Conservation (phyloP, 1,284 basidiomycete genomes). For the Papiliotrema nemorosa region DNA sequence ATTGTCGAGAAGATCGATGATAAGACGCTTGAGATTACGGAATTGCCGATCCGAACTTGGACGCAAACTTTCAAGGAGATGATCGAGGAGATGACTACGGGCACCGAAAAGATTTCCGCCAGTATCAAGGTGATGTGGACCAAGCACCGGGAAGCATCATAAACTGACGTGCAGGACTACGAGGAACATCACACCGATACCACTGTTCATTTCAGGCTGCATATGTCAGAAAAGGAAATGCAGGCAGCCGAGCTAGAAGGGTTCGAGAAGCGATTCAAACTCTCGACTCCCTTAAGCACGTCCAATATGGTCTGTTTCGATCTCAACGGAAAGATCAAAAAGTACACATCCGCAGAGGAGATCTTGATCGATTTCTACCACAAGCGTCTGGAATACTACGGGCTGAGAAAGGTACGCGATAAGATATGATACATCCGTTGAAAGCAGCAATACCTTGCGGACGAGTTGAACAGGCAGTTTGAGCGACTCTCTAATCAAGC, state of each 20-base stretch:
- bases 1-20: slow-evolving; percentile 73
- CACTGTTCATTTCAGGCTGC: slow-evolving; percentile 85
- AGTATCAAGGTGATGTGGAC: slow-evolving; percentile 52
- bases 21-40: slow-evolving; percentile 88
- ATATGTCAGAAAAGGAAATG: slow-evolving; percentile 75
- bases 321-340: slow-evolving; percentile 92
- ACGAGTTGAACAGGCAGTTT: slow-evolving; percentile 75
- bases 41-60: slow-evolving; percentile 94
- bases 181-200: slow-evolving; percentile 93
- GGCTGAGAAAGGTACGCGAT: slow-evolving; percentile 77
- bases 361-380: slow-evolving; percentile 94
- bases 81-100: slow-evolving; percentile 64
- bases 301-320: slow-evolving; percentile 99
- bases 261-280: slow-evolving; percentile 85
- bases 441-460: slow-evolving; percentile 73
- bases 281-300: slow-evolving; percentile 76
- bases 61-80: slow-evolving; percentile 89
- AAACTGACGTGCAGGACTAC: slow-evolving; percentile 64
- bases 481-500: slow-evolving; percentile 93
- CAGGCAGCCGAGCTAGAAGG: slow-evolving; percentile 87
- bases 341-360: slow-evolving; percentile 84
- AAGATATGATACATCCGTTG: background rate
- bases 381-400: slow-evolving; percentile 80
- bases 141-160: background rate
- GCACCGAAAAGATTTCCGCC: slow-evolving; percentile 59